Conservation (phyloP, 2,329 filamentous ascomycete genomes). For the Apiospora malaysiana region DNA sequence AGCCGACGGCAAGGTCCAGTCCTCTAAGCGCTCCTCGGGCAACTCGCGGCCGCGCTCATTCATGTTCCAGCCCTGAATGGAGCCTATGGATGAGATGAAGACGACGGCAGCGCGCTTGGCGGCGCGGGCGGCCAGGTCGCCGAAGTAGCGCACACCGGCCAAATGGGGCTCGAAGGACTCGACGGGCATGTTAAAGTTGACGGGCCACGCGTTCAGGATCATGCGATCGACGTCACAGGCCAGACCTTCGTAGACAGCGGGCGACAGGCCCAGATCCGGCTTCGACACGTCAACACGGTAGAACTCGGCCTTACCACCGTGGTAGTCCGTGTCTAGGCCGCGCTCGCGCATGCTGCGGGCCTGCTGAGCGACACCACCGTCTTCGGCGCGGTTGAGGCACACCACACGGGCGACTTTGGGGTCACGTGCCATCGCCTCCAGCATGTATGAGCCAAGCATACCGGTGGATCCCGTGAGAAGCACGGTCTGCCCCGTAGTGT, state of each 20-base stretch:
- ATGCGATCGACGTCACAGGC: conserved; percentile 49
- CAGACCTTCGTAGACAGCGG: conserved; percentile 43
- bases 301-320: conserved; percentile 50
- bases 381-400: conserved; percentile 54
- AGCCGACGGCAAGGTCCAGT: conserved; percentile 38
- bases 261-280: conserved; percentile 52
- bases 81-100: conserved; percentile 52
- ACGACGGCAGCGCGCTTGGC: conserved; percentile 44
- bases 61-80: conserved; percentile 43
- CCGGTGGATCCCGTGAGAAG: conserved; percentile 57
- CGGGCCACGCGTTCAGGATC: conserved; percentile 62
- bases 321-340: conserved; percentile 40
- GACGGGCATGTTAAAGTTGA: conserved; percentile 58
- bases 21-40: conserved; percentile 46
- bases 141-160: conserved; percentile 54
- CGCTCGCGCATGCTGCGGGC: conserved; percentile 42
- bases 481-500: conserved; percentile 45
- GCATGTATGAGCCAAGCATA: conserved; percentile 54
- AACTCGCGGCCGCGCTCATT: conserved; percentile 33
- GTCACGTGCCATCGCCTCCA: conserved; percentile 43
- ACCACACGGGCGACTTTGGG: conserved; percentile 48
- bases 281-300: conserved; percentile 54
- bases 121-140: conserved; percentile 46
- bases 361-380: conserved; percentile 48
- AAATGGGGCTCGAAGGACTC: conserved; percentile 58